Evolutionary conservation across 1,139 yeast genomes (phyloP), one percentile per base, ranked within the genome.

Genomic region (Candida frijolesensis): DNA sequence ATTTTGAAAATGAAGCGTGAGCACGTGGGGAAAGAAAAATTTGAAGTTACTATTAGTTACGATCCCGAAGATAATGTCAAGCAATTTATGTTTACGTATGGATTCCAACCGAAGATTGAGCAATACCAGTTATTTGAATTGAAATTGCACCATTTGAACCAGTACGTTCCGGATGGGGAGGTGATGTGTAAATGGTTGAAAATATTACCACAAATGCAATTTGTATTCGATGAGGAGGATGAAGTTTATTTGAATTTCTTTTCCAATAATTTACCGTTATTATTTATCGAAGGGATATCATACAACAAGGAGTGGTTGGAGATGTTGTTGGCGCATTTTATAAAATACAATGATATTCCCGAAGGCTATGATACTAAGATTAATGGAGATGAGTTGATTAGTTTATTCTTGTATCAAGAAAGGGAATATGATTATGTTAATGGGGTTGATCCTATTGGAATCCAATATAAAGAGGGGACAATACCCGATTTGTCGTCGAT

Each of bases 71-170:
- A 80, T 55, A 79, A 79, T 51, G 56, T 80, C 11, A 70, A 70
- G 42, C 65, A 69, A 29, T 81, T 84, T 57, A 68, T 78, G n/a
- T 60, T 70, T 22, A 75, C 78, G 0, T 85, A 85, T 61, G 90
- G 90, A 1, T 85, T 85, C 57, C 65, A 82, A 7, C 87, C 87
- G 1, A 7, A 27, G 5, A 22, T 32, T 10, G 12, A 22, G 8
- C 12, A 40, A 6, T 57, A 30, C 41, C 63, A 59, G 45, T 46
- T 60, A n/a, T 45, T 50, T 34, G 63, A 60, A 45, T 30, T 57
- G 16, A 51, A 53, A 44, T 45, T 56, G 22, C n/a, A 34, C 16
- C 27, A 45, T 16, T 33, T 51, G 34, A 43, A 50, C 38, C 25
- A 45, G n/a, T 42, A 39, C 33, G 39, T 53, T 32, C 41, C 43